Evolutionary conservation across 345 rosid species (phyloP).

Genomic region (Citropsis articulata): DNA sequence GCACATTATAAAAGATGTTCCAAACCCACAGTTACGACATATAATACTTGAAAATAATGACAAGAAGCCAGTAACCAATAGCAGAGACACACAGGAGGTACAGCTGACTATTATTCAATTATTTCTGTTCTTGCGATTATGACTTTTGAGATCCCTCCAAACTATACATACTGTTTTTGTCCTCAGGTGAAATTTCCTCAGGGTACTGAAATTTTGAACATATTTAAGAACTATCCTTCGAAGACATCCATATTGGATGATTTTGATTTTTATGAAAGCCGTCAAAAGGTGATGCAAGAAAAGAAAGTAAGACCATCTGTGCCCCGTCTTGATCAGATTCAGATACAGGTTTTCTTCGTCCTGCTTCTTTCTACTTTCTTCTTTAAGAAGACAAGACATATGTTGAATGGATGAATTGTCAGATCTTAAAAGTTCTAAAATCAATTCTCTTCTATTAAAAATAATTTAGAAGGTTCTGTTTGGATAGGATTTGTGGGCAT

Average conservation of each 20-base stretch:
- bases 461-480: slow-evolving; percentile 1
- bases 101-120: background rate
- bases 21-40: slow-evolving; percentile 56
- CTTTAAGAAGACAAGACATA: no score
- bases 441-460: background rate
- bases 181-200: slow-evolving; percentile 50
- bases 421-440: slow-evolving; percentile 5
- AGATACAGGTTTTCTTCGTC: slow-evolving; percentile 17
- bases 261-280: slow-evolving; percentile 61
- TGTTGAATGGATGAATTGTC: background rate
- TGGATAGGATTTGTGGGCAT: slow-evolving; percentile 2
- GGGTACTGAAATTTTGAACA: slow-evolving; percentile 61
- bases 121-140: background rate
- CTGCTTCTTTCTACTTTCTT: background rate
- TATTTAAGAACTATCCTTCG: slow-evolving; percentile 46
- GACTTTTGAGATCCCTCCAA: background rate
- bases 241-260: slow-evolving; percentile 68
- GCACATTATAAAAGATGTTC: slow-evolving; percentile 69
- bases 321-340: slow-evolving; percentile 7
- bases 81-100: slow-evolving; percentile 86
- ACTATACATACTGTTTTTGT: slow-evolving; percentile 12
- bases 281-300: slow-evolving; percentile 60
- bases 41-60: slow-evolving; percentile 67
- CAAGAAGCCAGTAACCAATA: slow-evolving; percentile 67
- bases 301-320: slow-evolving; percentile 42